A percentile compares a stretch with the other conserved stretches of the same genome.
Conservation (phyloP, 352 stramenopile genomes). For the Phytophthora pistaciae region DNA sequence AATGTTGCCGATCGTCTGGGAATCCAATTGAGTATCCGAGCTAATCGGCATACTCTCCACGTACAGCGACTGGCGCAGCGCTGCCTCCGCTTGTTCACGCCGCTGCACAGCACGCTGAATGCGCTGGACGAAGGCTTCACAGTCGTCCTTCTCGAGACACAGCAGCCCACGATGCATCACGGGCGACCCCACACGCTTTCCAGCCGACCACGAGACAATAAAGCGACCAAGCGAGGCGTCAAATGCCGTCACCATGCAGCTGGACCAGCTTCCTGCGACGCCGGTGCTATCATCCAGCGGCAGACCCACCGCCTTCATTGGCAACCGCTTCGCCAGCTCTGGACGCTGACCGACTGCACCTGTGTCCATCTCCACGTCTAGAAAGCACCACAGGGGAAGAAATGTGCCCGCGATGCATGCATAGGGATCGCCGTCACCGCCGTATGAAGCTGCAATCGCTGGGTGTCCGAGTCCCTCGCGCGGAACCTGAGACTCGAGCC, state of each 20-base stretch:
- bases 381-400: conserved; percentile 78
- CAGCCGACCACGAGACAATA: conserved; percentile 79
- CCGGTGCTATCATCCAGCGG: conserved; percentile 68
- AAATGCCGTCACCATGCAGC: conserved; percentile 79
- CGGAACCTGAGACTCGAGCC: conserved; percentile 55
- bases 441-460: conserved; percentile 37
- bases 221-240: conserved; percentile 56
- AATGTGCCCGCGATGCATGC: conserved; percentile 57
- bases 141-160: conserved; percentile 69
- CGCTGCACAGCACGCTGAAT: conserved; percentile 53
- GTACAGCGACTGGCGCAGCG: conserved; percentile 71
- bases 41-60: conserved; percentile 84
- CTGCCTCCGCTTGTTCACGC: conserved; percentile 66
- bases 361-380: conserved; percentile 57
- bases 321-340: conserved; percentile 38
- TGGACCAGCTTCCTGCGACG: conserved; percentile 71
- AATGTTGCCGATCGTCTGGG: conserved; percentile 78
- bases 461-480: conserved; percentile 58
- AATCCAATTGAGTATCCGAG: conserved; percentile 70
- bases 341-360: conserved; percentile 7
- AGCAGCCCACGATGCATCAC: conserved; percentile 70
- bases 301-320: conserved; percentile 73
- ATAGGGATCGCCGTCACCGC: conserved; percentile 13
- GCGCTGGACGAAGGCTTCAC: conserved; percentile 52
- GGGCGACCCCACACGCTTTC: conserved; percentile 74